These are phyloP conservation scores for Botrytis pseudocinerea DNA, from an alignment of 2,329 filamentous ascomycete genomes.

Conservation along the genomic window DNA sequence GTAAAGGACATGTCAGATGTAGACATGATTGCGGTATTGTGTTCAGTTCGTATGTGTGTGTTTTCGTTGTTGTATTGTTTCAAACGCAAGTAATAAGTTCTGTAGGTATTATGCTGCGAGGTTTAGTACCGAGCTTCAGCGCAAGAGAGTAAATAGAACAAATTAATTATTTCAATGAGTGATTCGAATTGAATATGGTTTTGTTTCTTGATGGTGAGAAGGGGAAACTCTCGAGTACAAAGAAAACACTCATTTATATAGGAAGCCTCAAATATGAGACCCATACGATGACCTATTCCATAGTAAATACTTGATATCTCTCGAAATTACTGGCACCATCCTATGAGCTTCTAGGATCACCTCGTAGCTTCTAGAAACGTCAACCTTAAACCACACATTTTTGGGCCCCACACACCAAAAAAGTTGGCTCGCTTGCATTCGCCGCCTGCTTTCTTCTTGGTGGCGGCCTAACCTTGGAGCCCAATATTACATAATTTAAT, in stretches of 20 bases:
- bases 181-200: conserved; percentile 5
- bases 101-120: conserved; percentile 9
- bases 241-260: conserved; percentile 17
- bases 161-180: not conserved
- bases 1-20: conserved; percentile 82
- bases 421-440: conserved; percentile 11
- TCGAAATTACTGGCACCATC: conserved; percentile 3
- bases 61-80: conserved; percentile 11
- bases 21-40: conserved; percentile 56
- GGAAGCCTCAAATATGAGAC: not conserved
- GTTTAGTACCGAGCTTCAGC: conserved; percentile 5
- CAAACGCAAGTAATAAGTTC: not conserved
- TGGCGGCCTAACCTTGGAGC: conserved; percentile 9
- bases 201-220: not conserved
- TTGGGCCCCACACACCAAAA: conserved; percentile 7
- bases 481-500: not conserved
- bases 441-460: not conserved
- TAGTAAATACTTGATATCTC: conserved; percentile 17
- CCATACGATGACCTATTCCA: conserved; percentile 11
- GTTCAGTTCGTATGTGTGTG: conserved; percentile 29
- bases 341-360: conserved; percentile 1
- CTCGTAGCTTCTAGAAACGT: conserved; percentile 22
- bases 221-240: not conserved
- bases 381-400: conserved; percentile 4
- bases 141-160: not conserved